A percentile compares a stretch with the other conserved stretches of the same genome.
These are phyloP conservation scores for Diaporthe citrichinensis DNA, from an alignment of 2,329 filamentous ascomycete species.

Conservation along the genomic window DNA sequence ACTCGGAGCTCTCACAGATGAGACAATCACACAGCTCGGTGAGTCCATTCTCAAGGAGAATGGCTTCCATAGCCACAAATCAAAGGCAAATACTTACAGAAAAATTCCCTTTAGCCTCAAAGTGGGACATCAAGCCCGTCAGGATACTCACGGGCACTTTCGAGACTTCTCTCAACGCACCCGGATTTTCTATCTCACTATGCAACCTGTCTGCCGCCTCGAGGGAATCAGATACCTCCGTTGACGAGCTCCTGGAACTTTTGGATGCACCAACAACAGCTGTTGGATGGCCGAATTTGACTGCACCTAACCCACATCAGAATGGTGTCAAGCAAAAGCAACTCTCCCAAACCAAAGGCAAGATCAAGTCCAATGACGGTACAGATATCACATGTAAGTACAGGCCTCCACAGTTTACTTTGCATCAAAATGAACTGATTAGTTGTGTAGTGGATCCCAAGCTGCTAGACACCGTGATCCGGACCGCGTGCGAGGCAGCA, in stretches of 20 bases:
- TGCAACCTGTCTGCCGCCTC: conserved; percentile 61
- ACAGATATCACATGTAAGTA: conserved; percentile 30
- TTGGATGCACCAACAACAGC: conserved; percentile 66
- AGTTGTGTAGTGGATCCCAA: conserved; percentile 15
- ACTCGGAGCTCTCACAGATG: conserved; percentile 66
- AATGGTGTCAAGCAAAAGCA: neutral
- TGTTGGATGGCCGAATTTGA: conserved; percentile 62
- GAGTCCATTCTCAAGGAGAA: neutral
- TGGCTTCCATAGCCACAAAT: neutral
- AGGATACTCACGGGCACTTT: conserved; percentile 63
- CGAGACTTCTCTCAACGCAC: conserved; percentile 68
- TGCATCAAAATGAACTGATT: neutral
- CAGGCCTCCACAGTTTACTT: neutral
- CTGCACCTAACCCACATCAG: neutral
- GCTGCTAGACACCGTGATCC: conserved; percentile 17
- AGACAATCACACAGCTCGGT: conserved; percentile 63
- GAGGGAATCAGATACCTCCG: conserved; percentile 43
- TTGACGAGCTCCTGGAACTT: conserved; percentile 59
- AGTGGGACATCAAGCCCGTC: conserved; percentile 62
- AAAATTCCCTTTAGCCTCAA: conserved; percentile 42
- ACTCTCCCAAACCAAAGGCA: neutral
- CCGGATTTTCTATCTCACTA: conserved; percentile 69
- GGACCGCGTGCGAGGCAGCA: conserved; percentile 48
- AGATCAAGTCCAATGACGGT: conserved; percentile 12
- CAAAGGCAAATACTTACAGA: neutral